Conservation (phyloP, 2,329 filamentous ascomycete genomes). For the Bipolaris gigantea region DNA sequence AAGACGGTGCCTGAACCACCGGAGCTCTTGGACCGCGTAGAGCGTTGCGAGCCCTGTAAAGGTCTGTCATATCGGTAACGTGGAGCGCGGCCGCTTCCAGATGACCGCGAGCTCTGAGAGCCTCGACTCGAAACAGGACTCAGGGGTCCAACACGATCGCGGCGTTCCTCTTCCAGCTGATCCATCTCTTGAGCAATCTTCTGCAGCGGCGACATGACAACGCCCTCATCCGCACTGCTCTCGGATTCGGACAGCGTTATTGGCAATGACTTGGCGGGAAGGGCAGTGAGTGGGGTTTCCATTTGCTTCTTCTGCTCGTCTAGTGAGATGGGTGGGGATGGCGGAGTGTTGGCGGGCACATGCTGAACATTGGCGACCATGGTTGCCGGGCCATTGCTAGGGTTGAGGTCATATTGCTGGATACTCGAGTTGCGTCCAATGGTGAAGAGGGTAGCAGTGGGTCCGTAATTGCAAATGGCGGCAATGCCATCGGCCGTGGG, state of each 20-base stretch:
- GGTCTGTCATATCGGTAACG: slow-evolving; percentile 53
- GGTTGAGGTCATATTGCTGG: slow-evolving; percentile 93
- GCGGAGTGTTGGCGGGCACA: slow-evolving; percentile 73
- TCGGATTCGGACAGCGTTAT: slow-evolving; percentile 57
- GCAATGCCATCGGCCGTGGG: slow-evolving; percentile 80
- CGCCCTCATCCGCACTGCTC: slow-evolving; percentile 67
- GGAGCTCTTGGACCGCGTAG: slow-evolving; percentile 35
- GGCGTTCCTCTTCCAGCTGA: slow-evolving; percentile 61
- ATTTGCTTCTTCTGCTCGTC: slow-evolving; percentile 64
- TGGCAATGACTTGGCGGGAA: slow-evolving; percentile 30
- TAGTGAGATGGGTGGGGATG: slow-evolving; percentile 79
- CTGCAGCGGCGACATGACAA: slow-evolving; percentile 68
- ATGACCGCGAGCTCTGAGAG: slow-evolving; percentile 61
- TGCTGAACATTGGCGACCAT: slow-evolving; percentile 90
- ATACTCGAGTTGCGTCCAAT: slow-evolving; percentile 84
- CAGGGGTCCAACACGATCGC: slow-evolving; percentile 64
- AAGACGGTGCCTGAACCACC: slow-evolving; percentile 63
- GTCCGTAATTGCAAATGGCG: slow-evolving; percentile 84
- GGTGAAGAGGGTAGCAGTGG: slow-evolving; percentile 89
- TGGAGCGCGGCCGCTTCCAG: slow-evolving; percentile 48
- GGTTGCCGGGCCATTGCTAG: slow-evolving; percentile 60
- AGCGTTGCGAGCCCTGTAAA: slow-evolving; percentile 26
- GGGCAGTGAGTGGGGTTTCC: slow-evolving; percentile 37
- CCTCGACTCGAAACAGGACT: slow-evolving; percentile 70
- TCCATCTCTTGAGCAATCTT: slow-evolving; percentile 74